These are phyloP conservation scores for Coprinopsis sp. DNA, from an alignment of 768 basidiomycete genomes.

Conservation along the genomic window DNA sequence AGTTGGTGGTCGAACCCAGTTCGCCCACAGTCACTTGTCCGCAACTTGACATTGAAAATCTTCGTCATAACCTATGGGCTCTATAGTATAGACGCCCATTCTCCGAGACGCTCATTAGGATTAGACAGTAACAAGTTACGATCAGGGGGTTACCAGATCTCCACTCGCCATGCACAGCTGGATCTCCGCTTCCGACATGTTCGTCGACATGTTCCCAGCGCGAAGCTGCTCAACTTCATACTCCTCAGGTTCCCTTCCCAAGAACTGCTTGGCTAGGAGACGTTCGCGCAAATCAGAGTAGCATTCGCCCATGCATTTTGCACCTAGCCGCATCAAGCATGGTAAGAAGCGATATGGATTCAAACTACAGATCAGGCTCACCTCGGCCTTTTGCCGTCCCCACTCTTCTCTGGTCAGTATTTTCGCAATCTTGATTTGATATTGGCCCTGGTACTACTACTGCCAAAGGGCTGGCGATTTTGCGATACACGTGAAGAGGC, in stretches of 20 bases:
- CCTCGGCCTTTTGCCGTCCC: slow-evolving; percentile 16
- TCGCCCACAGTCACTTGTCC: slow-evolving; percentile 4
- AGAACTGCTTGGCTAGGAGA: too few relatives aligned
- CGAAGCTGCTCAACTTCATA: not conserved
- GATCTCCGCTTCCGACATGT: slow-evolving; percentile 14
- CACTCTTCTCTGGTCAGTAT: slow-evolving; percentile 29
- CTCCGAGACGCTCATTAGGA: slow-evolving; percentile 1
- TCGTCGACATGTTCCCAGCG: not conserved
- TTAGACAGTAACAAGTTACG: not conserved
- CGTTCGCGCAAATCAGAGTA: not conserved
- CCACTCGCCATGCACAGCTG: slow-evolving; percentile 10
- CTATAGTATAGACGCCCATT: slow-evolving; percentile 14
- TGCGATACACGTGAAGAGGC: slow-evolving; percentile 26
- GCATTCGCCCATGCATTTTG: slow-evolving; percentile 1
- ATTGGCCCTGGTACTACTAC: slow-evolving; percentile 31
- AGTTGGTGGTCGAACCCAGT: slow-evolving; percentile 11
- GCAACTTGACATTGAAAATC: slow-evolving; percentile 13
- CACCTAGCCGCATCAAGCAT: not conserved
- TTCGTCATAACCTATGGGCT: slow-evolving; percentile 18
- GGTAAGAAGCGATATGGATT: not conserved
- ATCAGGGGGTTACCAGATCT: slow-evolving; percentile 11
- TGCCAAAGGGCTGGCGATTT: slow-evolving; percentile 24
- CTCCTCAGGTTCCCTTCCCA: not conserved
- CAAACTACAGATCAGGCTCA: too few relatives aligned
- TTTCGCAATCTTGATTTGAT: slow-evolving; percentile 29